phyloP scores from a whole-genome alignment of 2,329 filamentous ascomycete species.

The Trichoderma sp. region DNA sequence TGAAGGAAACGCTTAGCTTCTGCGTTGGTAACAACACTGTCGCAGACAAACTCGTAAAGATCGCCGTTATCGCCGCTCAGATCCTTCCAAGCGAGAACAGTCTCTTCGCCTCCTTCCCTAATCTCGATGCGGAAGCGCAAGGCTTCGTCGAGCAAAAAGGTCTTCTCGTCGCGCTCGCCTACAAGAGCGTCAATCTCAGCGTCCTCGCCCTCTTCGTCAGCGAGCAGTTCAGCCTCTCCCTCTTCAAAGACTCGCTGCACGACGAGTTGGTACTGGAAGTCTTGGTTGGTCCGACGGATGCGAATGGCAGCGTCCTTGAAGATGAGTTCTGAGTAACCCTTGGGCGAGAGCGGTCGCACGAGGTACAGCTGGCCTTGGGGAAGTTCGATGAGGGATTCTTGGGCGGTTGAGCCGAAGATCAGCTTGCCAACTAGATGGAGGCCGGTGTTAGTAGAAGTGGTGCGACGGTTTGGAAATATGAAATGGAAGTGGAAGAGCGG shows the following conservation, averaged over 20 bases:
- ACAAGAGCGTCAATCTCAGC: constrained; percentile 72
- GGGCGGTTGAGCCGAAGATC: constrained; percentile 82
- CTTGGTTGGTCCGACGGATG: constrained; percentile 89
- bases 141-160: constrained; percentile 89
- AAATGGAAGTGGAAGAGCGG: background rate
- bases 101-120: constrained; percentile 76
- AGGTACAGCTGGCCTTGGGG: constrained; percentile 96
- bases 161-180: constrained; percentile 92
- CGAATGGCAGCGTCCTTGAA: constrained; percentile 95
- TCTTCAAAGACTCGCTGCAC: constrained; percentile 96
- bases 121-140: constrained; percentile 85
- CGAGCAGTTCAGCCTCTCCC: constrained; percentile 88
- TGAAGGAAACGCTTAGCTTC: constrained; percentile 80
- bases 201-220: constrained; percentile 86
- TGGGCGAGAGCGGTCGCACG: constrained; percentile 90
- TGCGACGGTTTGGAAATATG: background rate
- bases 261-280: constrained; percentile 96
- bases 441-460: background rate
- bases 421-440: constrained; percentile 74
- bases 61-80: constrained; percentile 91
- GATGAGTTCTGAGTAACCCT: constrained; percentile 97
- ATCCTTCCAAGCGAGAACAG: constrained; percentile 91
- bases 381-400: constrained; percentile 92
- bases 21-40: constrained; percentile 66
- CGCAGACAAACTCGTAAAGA: constrained; percentile 97